Base-by-base conservation (phyloP, 2,329 filamentous ascomycete species). In the Diaporthe sp. region DNA sequence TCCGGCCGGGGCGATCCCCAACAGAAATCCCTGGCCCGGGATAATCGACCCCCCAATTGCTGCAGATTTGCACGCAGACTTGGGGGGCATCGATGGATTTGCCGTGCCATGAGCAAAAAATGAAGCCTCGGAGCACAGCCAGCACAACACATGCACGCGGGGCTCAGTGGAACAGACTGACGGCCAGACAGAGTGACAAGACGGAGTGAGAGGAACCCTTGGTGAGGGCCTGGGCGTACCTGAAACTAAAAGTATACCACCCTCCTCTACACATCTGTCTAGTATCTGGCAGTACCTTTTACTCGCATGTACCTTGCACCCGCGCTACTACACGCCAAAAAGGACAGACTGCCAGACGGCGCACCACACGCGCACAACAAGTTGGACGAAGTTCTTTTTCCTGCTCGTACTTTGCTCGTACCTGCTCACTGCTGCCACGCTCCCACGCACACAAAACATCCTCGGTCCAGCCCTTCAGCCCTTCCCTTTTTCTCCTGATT, bases 1-100 rank as follows among this genome's bases (percentile, higher is more conserved):
- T 75, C 68, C 67, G 68, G 60, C 75, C 58, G 73, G 75, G 75
- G 68, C 58, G 51, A 61, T 76, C 75, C 75, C 75, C 75, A 76
- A 76, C 75, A 76, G 73, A 76, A 76, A 70, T 70, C 42, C 39
- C 49, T 39, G 65, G 65, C 49, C 49, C 65, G 65, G 65, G 65
- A 70, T 31, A 55, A 70, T 70, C 34, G 34, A 37, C n/a, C 31
- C 65, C 47, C 65, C 65, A 39, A 53, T 53, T 68, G 65, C 47
- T 70, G 65, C 65, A 70, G 65, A 70, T 42, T 70, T 70, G 49
- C 39, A 22, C 22, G 10, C 20, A 49, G 55, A n/a, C 28, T 2
- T 28, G 51, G 51, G 15, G 25, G 28, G 8, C 8, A 25, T 31
- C 10, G 42, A 53, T 53, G 65, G 34, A 25, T 68, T 68, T 68